These are phyloP conservation scores for Colletotrichum liaoningense DNA, from an alignment of 2,329 filamentous ascomycete genomes.

Conservation along the genomic window DNA sequence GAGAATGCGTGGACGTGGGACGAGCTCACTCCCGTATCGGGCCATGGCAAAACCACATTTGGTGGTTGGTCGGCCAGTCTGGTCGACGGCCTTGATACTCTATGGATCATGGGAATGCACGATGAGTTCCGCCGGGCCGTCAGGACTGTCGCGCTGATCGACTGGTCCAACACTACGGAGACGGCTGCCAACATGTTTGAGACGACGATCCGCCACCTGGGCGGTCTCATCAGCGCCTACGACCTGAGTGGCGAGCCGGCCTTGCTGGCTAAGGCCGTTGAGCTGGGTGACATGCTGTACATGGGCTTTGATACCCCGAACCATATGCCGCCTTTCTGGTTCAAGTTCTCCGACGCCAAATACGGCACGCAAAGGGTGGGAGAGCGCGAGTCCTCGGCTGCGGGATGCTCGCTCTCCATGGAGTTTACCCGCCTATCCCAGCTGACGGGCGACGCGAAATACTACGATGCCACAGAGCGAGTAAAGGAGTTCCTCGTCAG, in stretches of 20 bases:
- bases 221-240: slow-evolving; percentile 63
- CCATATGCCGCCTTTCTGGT: slow-evolving; percentile 59
- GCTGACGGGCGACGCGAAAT: slow-evolving; percentile 77
- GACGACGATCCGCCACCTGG: slow-evolving; percentile 68
- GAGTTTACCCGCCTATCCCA: slow-evolving; percentile 83
- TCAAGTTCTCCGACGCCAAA: slow-evolving; percentile 56
- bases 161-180: slow-evolving; percentile 62
- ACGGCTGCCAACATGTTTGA: slow-evolving; percentile 69
- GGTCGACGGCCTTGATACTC: slow-evolving; percentile 68
- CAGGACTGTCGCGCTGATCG: slow-evolving; percentile 60
- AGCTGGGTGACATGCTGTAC: slow-evolving; percentile 66
- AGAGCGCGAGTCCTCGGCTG: slow-evolving; percentile 53
- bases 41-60: slow-evolving; percentile 58
- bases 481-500: slow-evolving; percentile 75
- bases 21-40: slow-evolving; percentile 63
- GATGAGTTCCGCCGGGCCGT: slow-evolving; percentile 67
- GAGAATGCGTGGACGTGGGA: slow-evolving; percentile 67
- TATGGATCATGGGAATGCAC: slow-evolving; percentile 69
- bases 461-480: slow-evolving; percentile 81
- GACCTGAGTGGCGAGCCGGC: slow-evolving; percentile 60
- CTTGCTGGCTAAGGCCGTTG: slow-evolving; percentile 62
- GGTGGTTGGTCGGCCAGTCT: slow-evolving; percentile 69
- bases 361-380: slow-evolving; percentile 50
- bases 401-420: slow-evolving; percentile 74
- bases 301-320: slow-evolving; percentile 66